Evolutionary conservation across 495 filamentous ascomycete genomes (phyloP), one percentile per base, ranked within the genome.

Genomic region (Daldinia loculata): DNA sequence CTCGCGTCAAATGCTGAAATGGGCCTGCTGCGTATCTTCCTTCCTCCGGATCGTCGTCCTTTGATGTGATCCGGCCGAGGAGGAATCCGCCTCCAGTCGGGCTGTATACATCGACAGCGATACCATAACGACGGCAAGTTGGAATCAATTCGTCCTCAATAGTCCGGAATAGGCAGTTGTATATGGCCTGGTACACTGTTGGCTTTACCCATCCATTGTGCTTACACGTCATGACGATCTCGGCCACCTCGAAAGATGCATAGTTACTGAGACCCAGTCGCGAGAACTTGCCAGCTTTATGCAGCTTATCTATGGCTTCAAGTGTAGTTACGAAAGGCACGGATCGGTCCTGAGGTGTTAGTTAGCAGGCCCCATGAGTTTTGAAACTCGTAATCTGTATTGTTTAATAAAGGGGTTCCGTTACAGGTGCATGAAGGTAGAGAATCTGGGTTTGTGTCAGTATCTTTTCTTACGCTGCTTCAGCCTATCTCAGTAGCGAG

Each of bases 201-300:
- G 90, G 88, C n/a, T 84, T 83, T 38, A 90, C 84, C 85, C 87
- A 91, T 6, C 89, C 89, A 57, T 88, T 84, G 77, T 89, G 85
- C 56, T 87, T 86, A 77, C 91, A 94, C 36, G 87, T 85, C 65
- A 90, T 90, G 6, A 88, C 90, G 19, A 94, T 84, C 80, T 95
- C 93, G 1, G 93, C 92, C 1, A 97, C 91, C 75, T 97, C 92
- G 78, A 91, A 94, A 9, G 92, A 86, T 1, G 93, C 89, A 73
- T 85, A 97, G 77, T 95, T 97, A 61, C 85, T 89, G 59, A 97
- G 74, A 3, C 91, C 92, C 2, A 97, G 77, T 62, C 89, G 83
- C 17, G 89, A 86, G 79, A 97, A 95, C 71, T 93, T 95, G 8
- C 93, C 92, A 69, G 90, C 85, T 75, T 90, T 89, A 77, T 95